Percentiles rank a stretch among this genome's conserved stretches.
phyloP scores from a whole-genome alignment of 2,329 filamentous ascomycete species.

The Raffaelea deltoideospora region DNA sequence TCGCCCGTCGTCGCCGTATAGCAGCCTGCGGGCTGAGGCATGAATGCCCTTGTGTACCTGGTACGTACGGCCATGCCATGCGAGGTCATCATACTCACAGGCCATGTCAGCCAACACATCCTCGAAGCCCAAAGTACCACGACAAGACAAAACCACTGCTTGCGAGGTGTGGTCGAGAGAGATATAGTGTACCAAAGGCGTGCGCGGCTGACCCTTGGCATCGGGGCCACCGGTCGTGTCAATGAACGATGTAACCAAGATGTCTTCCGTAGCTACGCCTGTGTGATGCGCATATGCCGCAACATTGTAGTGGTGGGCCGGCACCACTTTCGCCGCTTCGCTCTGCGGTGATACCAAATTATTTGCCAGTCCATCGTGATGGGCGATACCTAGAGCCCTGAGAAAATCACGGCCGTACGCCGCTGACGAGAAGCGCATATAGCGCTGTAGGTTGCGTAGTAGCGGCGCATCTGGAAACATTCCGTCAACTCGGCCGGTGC shows the following conservation, averaged over 20 bases:
- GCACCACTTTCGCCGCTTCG: background rate
- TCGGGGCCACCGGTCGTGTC: slow-evolving; percentile 55
- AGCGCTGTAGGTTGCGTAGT: slow-evolving; percentile 45
- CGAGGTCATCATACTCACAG: slow-evolving; percentile 53
- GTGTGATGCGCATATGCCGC: slow-evolving; percentile 50
- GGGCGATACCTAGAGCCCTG: slow-evolving; percentile 45
- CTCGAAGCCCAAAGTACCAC: slow-evolving; percentile 58
- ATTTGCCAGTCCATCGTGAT: too few relatives aligned
- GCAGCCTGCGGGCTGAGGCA: slow-evolving; percentile 50
- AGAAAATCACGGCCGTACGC: slow-evolving; percentile 51
- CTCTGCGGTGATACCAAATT: too few relatives aligned
- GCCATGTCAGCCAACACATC: slow-evolving; percentile 61
- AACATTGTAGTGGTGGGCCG: slow-evolving; percentile 35
- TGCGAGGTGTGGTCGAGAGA: slow-evolving; percentile 57
- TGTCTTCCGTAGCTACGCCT: slow-evolving; percentile 37
- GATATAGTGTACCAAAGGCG: slow-evolving; percentile 60
- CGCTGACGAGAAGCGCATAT: slow-evolving; percentile 52
- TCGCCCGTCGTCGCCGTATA: slow-evolving; percentile 51
- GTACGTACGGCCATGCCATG: slow-evolving; percentile 48
- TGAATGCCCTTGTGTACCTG: slow-evolving; percentile 64
- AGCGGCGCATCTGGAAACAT: slow-evolving; percentile 46
- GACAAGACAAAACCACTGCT: slow-evolving; percentile 56
- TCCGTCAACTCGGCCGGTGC: slow-evolving; percentile 38
- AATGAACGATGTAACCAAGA: slow-evolving; percentile 55
- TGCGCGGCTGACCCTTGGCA: slow-evolving; percentile 46